Conservation (phyloP, 805 yeast genomes). For the Candida ponderosae region DNA sequence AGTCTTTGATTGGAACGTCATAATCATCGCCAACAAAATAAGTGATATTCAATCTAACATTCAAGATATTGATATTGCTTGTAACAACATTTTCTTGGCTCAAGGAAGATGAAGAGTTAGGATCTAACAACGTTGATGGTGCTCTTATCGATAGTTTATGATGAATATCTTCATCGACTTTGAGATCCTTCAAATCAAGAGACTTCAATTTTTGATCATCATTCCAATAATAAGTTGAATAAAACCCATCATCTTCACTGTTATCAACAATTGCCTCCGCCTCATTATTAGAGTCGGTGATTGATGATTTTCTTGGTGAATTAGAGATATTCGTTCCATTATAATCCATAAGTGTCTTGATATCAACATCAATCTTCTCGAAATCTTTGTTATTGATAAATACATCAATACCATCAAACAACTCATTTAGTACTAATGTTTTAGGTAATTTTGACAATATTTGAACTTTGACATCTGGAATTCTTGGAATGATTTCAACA, state of each 20-base stretch:
- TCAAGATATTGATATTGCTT: no score
- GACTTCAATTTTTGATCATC: conserved; percentile 2
- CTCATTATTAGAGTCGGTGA: no score
- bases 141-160: neutral
- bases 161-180: neutral
- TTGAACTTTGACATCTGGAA: conserved; percentile 25
- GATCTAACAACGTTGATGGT: neutral
- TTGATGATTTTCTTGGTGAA: no score
- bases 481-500: conserved; percentile 28
- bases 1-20: conserved; percentile 21
- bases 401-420: conserved; percentile 8
- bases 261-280: no score
- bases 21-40: conserved; percentile 22
- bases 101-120: no score
- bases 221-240: conserved; percentile 16
- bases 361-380: conserved; percentile 22
- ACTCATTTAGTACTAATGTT: neutral
- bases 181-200: neutral
- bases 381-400: conserved; percentile 23
- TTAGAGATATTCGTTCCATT: conserved; percentile 2
- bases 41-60: conserved; percentile 12
- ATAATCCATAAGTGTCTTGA: conserved; percentile 8
- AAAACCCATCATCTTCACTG: no score
- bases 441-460: conserved; percentile 8
- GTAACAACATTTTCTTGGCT: no score